A percentile compares a stretch with the other conserved stretches of the same genome.
phyloP scores from a whole-genome alignment of 2,329 filamentous ascomycete species.

The Ophiocordyceps camponoti-saundersi region DNA sequence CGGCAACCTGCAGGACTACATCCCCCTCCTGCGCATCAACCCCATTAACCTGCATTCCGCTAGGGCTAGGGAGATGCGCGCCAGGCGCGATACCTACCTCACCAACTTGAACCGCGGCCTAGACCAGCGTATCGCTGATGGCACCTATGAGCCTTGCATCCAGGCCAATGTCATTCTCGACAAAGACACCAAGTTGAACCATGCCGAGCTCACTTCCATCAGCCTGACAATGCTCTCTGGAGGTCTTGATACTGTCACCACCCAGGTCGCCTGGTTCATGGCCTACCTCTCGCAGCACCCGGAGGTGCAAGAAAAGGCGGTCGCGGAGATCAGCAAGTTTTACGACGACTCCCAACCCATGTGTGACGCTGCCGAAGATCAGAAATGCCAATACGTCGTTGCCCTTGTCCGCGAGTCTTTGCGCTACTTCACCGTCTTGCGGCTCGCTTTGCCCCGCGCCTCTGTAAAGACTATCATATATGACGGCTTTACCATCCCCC shows the following conservation, averaged over 20 bases:
- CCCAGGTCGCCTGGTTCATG: constrained; percentile 47
- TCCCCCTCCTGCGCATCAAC: constrained; percentile 40
- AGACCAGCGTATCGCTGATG: constrained; percentile 42
- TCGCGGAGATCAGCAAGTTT: constrained; percentile 35
- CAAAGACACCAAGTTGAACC: constrained; percentile 43
- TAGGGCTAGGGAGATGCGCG: constrained; percentile 41
- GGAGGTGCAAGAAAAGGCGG: constrained; percentile 45
- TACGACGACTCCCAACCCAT: constrained; percentile 35
- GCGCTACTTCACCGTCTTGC: constrained; percentile 44
- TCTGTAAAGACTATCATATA: constrained; percentile 44
- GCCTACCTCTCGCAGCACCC: constrained; percentile 39
- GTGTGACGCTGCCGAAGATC: constrained; percentile 43
- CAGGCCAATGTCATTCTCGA: constrained; percentile 50
- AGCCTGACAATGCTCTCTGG: constrained; percentile 53
- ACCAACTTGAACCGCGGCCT: constrained; percentile 37
- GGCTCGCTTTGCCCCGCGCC: constrained; percentile 42
- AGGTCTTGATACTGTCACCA: constrained; percentile 50
- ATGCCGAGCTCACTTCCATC: constrained; percentile 46
- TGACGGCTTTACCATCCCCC: constrained; percentile 38
- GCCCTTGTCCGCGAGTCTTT: constrained; percentile 46
- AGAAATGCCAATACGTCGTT: constrained; percentile 45
- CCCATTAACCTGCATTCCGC: constrained; percentile 41
- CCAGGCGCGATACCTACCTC: constrained; percentile 42
- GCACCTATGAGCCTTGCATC: constrained; percentile 45
- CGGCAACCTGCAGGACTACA: constrained; percentile 44